Evolutionary conservation across 805 yeast species (phyloP), one percentile per base, ranked within the genome.

Genomic region (Sugiyamaella smithiae): DNA sequence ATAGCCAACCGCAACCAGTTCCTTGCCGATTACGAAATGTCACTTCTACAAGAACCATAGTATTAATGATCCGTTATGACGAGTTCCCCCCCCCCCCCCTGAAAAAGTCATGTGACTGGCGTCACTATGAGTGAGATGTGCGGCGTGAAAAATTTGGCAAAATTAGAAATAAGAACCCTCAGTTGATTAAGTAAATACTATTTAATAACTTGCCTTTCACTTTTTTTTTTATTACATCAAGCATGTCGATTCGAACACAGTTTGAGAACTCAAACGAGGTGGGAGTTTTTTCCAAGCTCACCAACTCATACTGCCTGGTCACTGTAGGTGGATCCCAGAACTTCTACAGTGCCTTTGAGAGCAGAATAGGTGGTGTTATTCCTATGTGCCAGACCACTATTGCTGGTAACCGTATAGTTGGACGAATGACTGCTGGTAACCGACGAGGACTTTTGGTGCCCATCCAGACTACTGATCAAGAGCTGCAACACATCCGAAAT

Each of bases 391-490:
- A 93, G 67, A 88, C 98, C 47, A 93, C 99, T 51, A 93, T 93
- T 61, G 97, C 97, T 26, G 99, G 99, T 60, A 90, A 96, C 63
- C 84, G 99, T 72, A 93, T 93, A 57, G 85, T 93, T 53, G 99
- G 99, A 63, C 81, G 99, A 70, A 85, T 93, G 95, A 86, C 97
- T 36, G 97, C 97, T 40, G 99, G 96, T 63, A 93, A 93, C 79
- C 85, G 99, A 75, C 82, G 98, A 68, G 99, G 99, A 29, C 74
- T 93, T 56, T 77, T 93, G 51, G 99, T 93, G 12, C 99, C 99
- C 54, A 86, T 96, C 9, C 96, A 90, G 70, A 93, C 99, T 40
- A 88, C 97, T 4, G 99, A 93, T 70, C 98, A 93, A 71, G 99
- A 93, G 71, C 80, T 93, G 58, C 93, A 89, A 84, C 99, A 93